Evolutionary conservation across 352 stramenopile species (phyloP), one percentile per base, ranked within the genome.

Genomic region (Pythium aquatile): DNA sequence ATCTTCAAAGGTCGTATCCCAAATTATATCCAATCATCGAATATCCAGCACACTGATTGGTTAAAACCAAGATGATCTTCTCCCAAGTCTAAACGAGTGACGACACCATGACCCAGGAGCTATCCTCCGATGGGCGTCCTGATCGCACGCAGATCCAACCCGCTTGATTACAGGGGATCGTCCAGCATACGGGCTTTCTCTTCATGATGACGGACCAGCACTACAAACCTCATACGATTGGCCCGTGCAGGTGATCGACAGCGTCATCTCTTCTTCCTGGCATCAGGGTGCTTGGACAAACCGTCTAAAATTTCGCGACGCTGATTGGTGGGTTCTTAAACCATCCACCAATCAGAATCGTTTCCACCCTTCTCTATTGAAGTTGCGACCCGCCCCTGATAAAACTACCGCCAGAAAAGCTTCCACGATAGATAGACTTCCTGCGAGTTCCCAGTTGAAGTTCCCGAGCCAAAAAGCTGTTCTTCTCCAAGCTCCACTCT

Each of bases 1-100:
- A 69, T 74, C 63, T 70, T 70, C 46, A 69, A 74, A 44, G 40
- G 63, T 72, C 63, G 68, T 44, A 24, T 28, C 51, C 3, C 33
- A 4, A 54, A 57, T 66, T 57, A 47, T 46, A 46, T 33, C 52
- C 68, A 73, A 70, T 5, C 1, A 35, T 24, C 20, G 32, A 47
- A 26, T 46, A 42, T 28, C 13, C 35, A 37, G 3, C 24, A 46
- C 39, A 58, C 10, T 29, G 16, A 67, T 63, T 58, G 33, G 54
- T n/a, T 44, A 24, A 70, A 58, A 66, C 24, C 20, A 29, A 26
- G 35, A 5, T 47, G 17, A 16, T 58, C 49, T 26, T 1, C 32
- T 35, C 32, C 32, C 8, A 1, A 1, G 32, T 35, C 8, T 9
- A 9, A 9, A 35, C 32, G 32, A 35, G 32, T 35, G 32, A 35